Conservation (phyloP, 805 yeast genomes). For the Saturnispora bothae region DNA sequence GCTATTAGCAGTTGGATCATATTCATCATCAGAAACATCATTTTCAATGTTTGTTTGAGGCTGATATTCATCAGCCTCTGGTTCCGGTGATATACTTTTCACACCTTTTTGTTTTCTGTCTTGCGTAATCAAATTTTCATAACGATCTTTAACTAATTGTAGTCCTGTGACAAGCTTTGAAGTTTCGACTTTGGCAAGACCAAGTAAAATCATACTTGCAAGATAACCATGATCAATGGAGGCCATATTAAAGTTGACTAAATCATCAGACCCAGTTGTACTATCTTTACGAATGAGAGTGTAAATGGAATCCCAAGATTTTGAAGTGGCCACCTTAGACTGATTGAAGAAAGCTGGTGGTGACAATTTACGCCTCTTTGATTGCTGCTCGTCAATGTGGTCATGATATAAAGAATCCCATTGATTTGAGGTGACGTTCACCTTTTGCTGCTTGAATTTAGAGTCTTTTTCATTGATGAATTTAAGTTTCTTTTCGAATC, state of each 20-base stretch:
- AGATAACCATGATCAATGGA: conserved; percentile 55
- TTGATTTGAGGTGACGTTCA: conserved; percentile 27
- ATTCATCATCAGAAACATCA: conserved; percentile 17
- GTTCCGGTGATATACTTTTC: background rate
- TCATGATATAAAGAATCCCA: conserved; percentile 24
- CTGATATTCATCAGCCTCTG: conserved; percentile 16
- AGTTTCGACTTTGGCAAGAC: conserved; percentile 46
- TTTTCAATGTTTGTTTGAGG: conserved; percentile 12
- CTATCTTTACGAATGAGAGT: conserved; percentile 42
- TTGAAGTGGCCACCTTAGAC: conserved; percentile 27
- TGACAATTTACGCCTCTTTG: conserved; percentile 18
- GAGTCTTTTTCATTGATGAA: conserved; percentile 23
- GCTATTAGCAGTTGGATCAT: conserved; percentile 3
- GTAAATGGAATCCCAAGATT: conserved; percentile 54
- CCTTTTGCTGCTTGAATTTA: conserved; percentile 22
- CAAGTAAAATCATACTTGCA: conserved; percentile 52
- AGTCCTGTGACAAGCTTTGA: conserved; percentile 53
- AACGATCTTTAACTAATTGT: conserved; percentile 55
- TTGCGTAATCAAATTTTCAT: conserved; percentile 31
- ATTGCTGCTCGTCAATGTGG: conserved; percentile 34
- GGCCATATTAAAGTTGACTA: conserved; percentile 59
- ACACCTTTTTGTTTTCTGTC: no score
- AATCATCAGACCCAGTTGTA: conserved; percentile 33
- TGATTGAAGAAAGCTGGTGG: conserved; percentile 22
- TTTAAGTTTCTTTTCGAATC: conserved; percentile 27